phyloP scores from a whole-genome alignment of 805 yeast species.

The Alloascoidea hylecoeti region DNA sequence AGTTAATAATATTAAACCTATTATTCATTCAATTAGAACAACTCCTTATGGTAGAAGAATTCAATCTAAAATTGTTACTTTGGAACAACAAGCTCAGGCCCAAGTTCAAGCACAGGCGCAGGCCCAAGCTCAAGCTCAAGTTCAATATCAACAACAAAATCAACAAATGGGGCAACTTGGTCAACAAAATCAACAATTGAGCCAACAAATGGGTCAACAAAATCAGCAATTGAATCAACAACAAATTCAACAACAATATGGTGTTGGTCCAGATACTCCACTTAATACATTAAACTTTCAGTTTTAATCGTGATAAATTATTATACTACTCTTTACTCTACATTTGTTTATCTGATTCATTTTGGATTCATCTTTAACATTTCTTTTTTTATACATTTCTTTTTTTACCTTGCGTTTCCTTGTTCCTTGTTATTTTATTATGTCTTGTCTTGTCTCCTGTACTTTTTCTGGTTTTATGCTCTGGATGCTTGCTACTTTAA shows the following conservation, averaged over 20 bases:
- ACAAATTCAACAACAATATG: background rate
- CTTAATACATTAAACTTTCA: too few relatives aligned
- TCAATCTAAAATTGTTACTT: slow-evolving; percentile 39
- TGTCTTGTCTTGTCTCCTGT: too few relatives aligned
- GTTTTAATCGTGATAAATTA: too few relatives aligned
- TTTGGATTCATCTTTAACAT: too few relatives aligned
- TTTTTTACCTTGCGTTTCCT: too few relatives aligned
- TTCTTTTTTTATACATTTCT: too few relatives aligned
- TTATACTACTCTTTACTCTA: too few relatives aligned
- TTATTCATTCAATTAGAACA: slow-evolving; percentile 63
- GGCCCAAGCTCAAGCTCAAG: slow-evolving; percentile 1
- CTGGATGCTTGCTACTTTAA: too few relatives aligned
- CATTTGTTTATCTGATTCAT: too few relatives aligned
- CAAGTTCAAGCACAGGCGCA: slow-evolving; percentile 2
- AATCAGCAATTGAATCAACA: background rate
- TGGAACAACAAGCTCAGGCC: slow-evolving; percentile 1
- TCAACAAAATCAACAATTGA: background rate
- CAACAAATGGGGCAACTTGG: background rate
- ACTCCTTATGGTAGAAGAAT: slow-evolving; percentile 97
- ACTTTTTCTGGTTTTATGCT: too few relatives aligned
- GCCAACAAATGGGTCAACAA: background rate
- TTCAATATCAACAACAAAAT: background rate
- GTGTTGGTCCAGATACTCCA: too few relatives aligned
- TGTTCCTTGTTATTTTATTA: too few relatives aligned
- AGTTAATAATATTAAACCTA: slow-evolving; percentile 43